Evolutionary conservation across 1,284 basidiomycete species (phyloP).

Genomic region (Heimioporus retisporus): DNA sequence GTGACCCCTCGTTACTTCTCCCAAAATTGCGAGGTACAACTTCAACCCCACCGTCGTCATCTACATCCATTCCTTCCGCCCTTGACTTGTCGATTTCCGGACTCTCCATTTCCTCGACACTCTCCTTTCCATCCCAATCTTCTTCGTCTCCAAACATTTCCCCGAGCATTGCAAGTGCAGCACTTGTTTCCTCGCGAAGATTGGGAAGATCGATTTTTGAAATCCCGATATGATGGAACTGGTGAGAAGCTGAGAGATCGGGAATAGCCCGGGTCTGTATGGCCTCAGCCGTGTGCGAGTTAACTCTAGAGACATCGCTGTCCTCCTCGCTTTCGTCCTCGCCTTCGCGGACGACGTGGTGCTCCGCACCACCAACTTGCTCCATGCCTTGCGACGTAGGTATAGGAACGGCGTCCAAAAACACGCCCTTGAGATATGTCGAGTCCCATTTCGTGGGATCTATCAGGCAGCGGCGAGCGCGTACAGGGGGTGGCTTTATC

Average conservation of each 20-base stretch:
- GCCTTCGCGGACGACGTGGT: not conserved
- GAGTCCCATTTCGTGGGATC: constrained; percentile 77
- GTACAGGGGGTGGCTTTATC: constrained; percentile 30
- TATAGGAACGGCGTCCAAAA: constrained; percentile 56
- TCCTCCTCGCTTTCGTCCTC: not conserved
- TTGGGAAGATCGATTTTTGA: constrained; percentile 37
- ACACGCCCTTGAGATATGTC: constrained; percentile 70
- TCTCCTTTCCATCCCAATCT: constrained; percentile 65
- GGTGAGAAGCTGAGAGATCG: not conserved
- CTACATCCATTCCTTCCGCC: not conserved
- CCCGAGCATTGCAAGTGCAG: constrained; percentile 59
- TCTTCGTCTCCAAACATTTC: constrained; percentile 59
- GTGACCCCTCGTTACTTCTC: not conserved
- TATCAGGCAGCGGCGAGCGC: constrained; percentile 55
- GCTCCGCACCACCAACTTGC: constrained; percentile 6
- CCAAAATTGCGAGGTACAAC: not conserved
- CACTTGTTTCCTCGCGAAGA: constrained; percentile 56
- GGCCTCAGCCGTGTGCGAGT: not conserved
- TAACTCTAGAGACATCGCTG: not conserved
- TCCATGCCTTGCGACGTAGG: constrained; percentile 21
- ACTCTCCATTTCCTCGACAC: constrained; percentile 63
- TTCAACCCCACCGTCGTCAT: not conserved
- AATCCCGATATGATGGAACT: not conserved
- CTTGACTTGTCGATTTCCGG: constrained; percentile 31
- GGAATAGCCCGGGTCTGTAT: not conserved